Percentiles rank a stretch among this genome's conserved stretches.
These are phyloP conservation scores for Malus sylvestris DNA, from an alignment of 306 rosid genomes.

Conservation along the genomic window DNA sequence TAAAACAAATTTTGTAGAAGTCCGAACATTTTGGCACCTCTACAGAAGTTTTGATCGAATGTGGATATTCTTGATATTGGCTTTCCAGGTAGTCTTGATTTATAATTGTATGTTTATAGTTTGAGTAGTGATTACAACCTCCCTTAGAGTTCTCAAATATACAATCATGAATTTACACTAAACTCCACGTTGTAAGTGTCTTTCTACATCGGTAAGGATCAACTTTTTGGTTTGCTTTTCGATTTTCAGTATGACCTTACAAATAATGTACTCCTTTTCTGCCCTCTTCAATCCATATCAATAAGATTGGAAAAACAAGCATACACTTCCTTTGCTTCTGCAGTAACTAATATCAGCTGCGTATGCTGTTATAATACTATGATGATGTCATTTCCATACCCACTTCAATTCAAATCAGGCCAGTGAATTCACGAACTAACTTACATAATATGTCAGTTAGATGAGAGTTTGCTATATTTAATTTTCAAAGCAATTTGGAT, in stretches of 20 bases:
- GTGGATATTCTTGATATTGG: constrained; percentile 96
- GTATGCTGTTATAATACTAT: neutral
- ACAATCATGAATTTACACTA: neutral
- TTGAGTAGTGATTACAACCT: neutral
- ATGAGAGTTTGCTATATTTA: neutral
- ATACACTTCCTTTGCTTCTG: neutral
- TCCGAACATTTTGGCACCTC: constrained; percentile 82
- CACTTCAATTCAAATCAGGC: neutral
- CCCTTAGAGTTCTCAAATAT: neutral
- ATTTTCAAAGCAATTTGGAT: neutral
- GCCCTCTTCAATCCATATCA: neutral
- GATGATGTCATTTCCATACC: neutral
- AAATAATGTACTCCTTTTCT: neutral
- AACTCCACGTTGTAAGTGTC: neutral
- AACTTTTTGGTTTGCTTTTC: neutral
- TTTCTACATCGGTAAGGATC: neutral
- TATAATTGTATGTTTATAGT: constrained; percentile 3
- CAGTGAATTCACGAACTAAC: neutral
- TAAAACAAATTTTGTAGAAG: constrained; percentile 92
- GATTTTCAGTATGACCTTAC: neutral
- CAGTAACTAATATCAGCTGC: neutral
- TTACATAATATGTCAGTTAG: neutral
- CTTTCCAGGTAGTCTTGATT: constrained; percentile 67
- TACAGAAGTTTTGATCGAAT: constrained; percentile 96
- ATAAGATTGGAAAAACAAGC: neutral